Evolutionary conservation across 805 yeast genomes (phyloP).

Genomic region (Yamadazyma olivae): DNA sequence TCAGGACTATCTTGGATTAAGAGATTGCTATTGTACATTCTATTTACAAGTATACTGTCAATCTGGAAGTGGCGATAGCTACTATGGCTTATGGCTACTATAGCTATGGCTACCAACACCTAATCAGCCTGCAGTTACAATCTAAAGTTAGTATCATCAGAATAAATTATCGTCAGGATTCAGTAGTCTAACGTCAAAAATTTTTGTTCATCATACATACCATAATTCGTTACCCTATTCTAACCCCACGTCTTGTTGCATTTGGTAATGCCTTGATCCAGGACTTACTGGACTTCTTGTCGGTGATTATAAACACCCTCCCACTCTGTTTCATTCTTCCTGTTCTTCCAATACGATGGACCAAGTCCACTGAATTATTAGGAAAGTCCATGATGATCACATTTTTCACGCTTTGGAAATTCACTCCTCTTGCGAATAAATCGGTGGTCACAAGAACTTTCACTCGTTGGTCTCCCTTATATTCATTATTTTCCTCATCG

Average conservation of each 20-base stretch:
- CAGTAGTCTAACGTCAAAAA: slow-evolving; percentile 17
- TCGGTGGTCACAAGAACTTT: slow-evolving; percentile 86
- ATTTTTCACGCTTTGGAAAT: slow-evolving; percentile 77
- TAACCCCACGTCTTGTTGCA: slow-evolving; percentile 36
- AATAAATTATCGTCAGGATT: slow-evolving; percentile 12
- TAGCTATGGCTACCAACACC: no score
- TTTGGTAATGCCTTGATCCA: slow-evolving; percentile 83
- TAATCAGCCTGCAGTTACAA: no score
- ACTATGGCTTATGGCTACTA: no score
- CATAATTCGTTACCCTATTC: slow-evolving; percentile 14
- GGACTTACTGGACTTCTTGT: slow-evolving; percentile 61
- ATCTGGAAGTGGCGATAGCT: no score
- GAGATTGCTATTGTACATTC: no score
- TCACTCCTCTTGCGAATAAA: slow-evolving; percentile 84
- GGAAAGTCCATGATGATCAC: slow-evolving; percentile 87
- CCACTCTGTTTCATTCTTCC: slow-evolving; percentile 91
- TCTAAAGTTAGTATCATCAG: slow-evolving; percentile 10
- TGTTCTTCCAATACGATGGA: slow-evolving; percentile 92
- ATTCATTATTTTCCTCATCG: slow-evolving; percentile 17
- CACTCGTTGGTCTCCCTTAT: slow-evolving; percentile 27
- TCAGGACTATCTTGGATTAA: no score
- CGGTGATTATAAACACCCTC: slow-evolving; percentile 76
- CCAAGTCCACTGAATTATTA: slow-evolving; percentile 74
- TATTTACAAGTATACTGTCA: no score
- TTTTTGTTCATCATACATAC: slow-evolving; percentile 6